Evolutionary conservation across 2,329 filamentous ascomycete genomes (phyloP), one percentile per base, ranked within the genome.

Genomic region (Ophiosphaerella korrae): DNA sequence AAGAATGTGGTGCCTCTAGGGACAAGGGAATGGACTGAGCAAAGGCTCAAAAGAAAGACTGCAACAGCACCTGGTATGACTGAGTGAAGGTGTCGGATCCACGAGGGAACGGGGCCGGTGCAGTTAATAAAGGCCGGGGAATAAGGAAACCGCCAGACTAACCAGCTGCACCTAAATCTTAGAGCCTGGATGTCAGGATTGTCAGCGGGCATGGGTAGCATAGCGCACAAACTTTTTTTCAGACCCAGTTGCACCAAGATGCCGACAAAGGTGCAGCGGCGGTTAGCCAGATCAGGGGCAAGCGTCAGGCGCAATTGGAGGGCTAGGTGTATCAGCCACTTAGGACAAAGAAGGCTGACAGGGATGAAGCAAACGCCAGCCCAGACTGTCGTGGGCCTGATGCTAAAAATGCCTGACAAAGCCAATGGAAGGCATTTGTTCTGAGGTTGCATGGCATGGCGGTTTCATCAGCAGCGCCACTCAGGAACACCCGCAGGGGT

Each of bases 21-120:
- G 65, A 60, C 64, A 73, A 66, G 37, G 39, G 70, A 70, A 67
- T 61, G 70, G 56, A 74, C 72, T 62, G 76, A 77, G 75, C 75
- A 68, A 73, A 63, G 71, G 74, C 72, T 74, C 69, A 63, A 65
- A 72, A 70, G 58, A 69, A 73, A 52, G 67, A 68, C 65, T 48
- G 68, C 67, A 65, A 68, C 61, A 67, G 62, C 60, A 64, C 63
- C 54, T 69, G 68, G 63, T 62, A 45, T 60, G 63, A 54, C 49
- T 58, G 57, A 60, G 52, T 51, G 54, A 60, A 56, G 59, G 66
- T 55, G 58, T 38, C 56, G 62, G 61, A 50, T 45, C 49, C 59
- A 46, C 51, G 56, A 58, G 63, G 60, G 52, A 42, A 52, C 52
- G 60, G 66, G 66, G 59, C 45, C 39, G 45, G 23, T 31, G 52